Percentiles rank a stretch among this genome's conserved stretches.
Conservation (phyloP, 208 protist genomes). For the Wallacemonas collosoma region DNA sequence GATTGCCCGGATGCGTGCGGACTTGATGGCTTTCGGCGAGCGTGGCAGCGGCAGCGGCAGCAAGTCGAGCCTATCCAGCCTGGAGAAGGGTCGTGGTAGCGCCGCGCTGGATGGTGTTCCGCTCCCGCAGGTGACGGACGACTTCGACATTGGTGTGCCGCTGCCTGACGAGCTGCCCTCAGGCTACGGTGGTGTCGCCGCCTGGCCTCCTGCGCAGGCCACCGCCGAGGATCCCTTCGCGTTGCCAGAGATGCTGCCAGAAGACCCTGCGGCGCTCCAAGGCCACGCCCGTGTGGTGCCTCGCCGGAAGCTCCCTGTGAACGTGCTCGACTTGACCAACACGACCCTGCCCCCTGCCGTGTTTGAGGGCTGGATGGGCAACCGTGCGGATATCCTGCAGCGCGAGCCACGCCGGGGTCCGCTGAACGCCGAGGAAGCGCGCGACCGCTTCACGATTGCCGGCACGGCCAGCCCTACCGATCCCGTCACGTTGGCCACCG, state of each 20-base stretch:
- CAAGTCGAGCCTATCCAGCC: conserved; percentile 80
- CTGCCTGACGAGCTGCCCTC: conserved; percentile 68
- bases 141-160: conserved; percentile 81
- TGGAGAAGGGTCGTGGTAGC: conserved; percentile 87
- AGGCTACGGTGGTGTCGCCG: conserved; percentile 32
- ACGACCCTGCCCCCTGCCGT: conserved; percentile 77
- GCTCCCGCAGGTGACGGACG: conserved; percentile 55
- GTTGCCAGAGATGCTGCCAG: conserved; percentile 23
- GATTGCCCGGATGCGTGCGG: conserved; percentile 79
- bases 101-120: conserved; percentile 29
- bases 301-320: conserved; percentile 36
- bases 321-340: conserved; percentile 60
- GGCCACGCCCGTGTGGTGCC: conserved; percentile 5
- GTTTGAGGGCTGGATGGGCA: conserved; percentile 64
- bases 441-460: conserved; percentile 51
- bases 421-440: conserved; percentile 57
- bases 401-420: conserved; percentile 64
- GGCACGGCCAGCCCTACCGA: conserved; percentile 25
- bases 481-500: conserved; percentile 4
- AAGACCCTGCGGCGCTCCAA: neutral
- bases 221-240: conserved; percentile 32
- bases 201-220: neutral
- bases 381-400: conserved; percentile 69
- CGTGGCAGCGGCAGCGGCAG: conserved; percentile 71
- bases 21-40: conserved; percentile 82